phyloP scores from a whole-genome alignment of 75 land plant species.

The Pinus tabuliformis region DNA sequence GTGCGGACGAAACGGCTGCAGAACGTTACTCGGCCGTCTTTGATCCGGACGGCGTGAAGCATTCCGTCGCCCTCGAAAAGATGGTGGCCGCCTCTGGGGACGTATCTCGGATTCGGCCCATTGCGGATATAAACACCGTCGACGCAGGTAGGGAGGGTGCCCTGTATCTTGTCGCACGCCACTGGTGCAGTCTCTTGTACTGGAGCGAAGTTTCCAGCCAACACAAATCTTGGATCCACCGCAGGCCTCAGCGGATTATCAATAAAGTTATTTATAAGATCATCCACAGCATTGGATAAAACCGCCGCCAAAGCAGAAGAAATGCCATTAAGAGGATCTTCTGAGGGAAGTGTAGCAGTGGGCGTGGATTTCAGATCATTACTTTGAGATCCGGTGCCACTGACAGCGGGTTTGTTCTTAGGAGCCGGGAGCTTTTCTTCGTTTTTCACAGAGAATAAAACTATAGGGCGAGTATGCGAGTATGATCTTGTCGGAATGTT shows the following conservation, averaged over 20 bases:
- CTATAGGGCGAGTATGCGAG: too few species aligned
- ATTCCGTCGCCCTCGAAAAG: constrained; percentile 91
- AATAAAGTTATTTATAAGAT: constrained; percentile 46
- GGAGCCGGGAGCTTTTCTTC: too few species aligned
- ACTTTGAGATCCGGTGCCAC: too few species aligned
- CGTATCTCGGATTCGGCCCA: constrained; percentile 71
- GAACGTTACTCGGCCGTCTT: constrained; percentile 37
- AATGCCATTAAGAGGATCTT: too few species aligned
- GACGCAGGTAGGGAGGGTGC: constrained; percentile 48
- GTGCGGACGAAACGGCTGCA: constrained; percentile 74
- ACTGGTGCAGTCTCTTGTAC: constrained; percentile 57
- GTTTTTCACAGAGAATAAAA: too few species aligned
- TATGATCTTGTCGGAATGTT: too few species aligned
- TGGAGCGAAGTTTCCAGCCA: constrained; percentile 63
- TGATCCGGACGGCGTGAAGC: constrained; percentile 63
- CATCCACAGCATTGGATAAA: constrained; percentile 35
- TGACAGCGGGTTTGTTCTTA: too few species aligned
- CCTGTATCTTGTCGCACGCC: constrained; percentile 24
- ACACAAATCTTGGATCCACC: constrained; percentile 48
- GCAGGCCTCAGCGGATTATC: constrained; percentile 27
- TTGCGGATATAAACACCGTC: constrained; percentile 80
- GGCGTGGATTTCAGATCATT: too few species aligned
- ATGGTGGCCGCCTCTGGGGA: constrained; percentile 56
- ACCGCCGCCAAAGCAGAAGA: not conserved
- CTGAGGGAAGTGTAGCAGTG: too few species aligned